These are phyloP conservation scores for Hypoxylon fuscum DNA, from an alignment of 495 filamentous ascomycete genomes.

Conservation along the genomic window DNA sequence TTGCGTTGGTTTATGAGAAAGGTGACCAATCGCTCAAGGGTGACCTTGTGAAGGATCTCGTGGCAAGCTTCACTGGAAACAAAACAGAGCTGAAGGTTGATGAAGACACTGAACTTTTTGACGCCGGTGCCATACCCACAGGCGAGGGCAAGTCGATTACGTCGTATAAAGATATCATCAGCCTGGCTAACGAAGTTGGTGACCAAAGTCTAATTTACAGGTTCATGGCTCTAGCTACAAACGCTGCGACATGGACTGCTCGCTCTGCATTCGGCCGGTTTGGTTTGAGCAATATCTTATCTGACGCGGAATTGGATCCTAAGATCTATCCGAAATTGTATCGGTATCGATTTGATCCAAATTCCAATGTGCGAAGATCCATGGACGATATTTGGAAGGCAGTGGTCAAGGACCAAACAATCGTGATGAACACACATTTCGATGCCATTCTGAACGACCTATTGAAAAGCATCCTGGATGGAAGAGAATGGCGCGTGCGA, in stretches of 20 bases:
- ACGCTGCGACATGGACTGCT: constrained; percentile 95
- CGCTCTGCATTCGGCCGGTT: constrained; percentile 94
- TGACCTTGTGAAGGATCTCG: constrained; percentile 84
- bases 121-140: constrained; percentile 90
- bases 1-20: constrained; percentile 90
- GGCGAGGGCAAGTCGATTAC: constrained; percentile 88
- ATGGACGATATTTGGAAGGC: constrained; percentile 99
- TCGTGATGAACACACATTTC: constrained; percentile 77
- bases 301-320: constrained; percentile 86
- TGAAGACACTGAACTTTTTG: constrained; percentile 90
- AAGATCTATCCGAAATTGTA: constrained; percentile 96
- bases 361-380: constrained; percentile 86
- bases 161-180: constrained; percentile 96
- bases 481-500: constrained; percentile 90
- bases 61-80: constrained; percentile 83
- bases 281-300: constrained; percentile 89
- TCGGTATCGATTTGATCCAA: constrained; percentile 94
- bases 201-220: constrained; percentile 94
- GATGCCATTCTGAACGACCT: constrained; percentile 87
- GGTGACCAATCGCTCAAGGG: constrained; percentile 82
- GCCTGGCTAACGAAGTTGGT: constrained; percentile 88
- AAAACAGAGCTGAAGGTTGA: constrained; percentile 80
- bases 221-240: constrained; percentile 95
- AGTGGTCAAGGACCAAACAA: constrained; percentile 81
- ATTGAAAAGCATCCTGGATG: constrained; percentile 78